Evolutionary conservation across 179 eudicot species (phyloP).

Genomic region (Pouteria campechiana): DNA sequence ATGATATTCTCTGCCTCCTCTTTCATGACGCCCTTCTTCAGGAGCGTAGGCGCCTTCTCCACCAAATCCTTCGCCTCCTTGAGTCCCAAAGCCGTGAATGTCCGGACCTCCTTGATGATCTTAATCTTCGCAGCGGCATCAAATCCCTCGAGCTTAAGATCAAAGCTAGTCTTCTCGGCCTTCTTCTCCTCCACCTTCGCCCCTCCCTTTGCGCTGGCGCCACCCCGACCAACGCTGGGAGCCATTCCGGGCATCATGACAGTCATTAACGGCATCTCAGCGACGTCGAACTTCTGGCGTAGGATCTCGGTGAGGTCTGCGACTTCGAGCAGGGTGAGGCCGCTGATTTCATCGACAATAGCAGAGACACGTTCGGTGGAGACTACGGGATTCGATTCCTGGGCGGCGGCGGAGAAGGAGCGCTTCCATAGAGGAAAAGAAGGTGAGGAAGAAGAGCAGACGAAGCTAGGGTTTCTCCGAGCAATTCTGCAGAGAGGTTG

Average conservation of each 20-base stretch:
- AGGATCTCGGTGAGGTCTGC: conserved; percentile 55
- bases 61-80: conserved; percentile 95
- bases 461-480: no score
- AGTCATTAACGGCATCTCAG: conserved; percentile 69
- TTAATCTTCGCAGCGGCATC: conserved; percentile 69
- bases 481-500: no score
- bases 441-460: no score
- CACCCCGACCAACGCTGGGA: conserved; percentile 31
- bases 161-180: conserved; percentile 75
- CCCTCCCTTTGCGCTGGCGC: conserved; percentile 22
- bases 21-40: conserved; percentile 78
- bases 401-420: no score
- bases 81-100: conserved; percentile 75
- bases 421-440: no score
- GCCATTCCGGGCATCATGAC: conserved; percentile 99
- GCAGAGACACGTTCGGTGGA: conserved; percentile 32
- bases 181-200: conserved; percentile 24
- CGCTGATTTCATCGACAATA: conserved; percentile 62
- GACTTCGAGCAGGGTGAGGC: conserved; percentile 56
- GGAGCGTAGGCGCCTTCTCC: conserved; percentile 82
- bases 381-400: conserved; percentile 14
- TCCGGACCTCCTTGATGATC: conserved; percentile 90
- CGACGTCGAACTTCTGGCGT: conserved; percentile 43
- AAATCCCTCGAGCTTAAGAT: conserved; percentile 79
- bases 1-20: conserved; percentile 88